A percentile compares a stretch with the other conserved stretches of the same genome.
These are phyloP conservation scores for Talaromyces funiculosus DNA, from an alignment of 2,329 filamentous ascomycete species.

Conservation along the genomic window DNA sequence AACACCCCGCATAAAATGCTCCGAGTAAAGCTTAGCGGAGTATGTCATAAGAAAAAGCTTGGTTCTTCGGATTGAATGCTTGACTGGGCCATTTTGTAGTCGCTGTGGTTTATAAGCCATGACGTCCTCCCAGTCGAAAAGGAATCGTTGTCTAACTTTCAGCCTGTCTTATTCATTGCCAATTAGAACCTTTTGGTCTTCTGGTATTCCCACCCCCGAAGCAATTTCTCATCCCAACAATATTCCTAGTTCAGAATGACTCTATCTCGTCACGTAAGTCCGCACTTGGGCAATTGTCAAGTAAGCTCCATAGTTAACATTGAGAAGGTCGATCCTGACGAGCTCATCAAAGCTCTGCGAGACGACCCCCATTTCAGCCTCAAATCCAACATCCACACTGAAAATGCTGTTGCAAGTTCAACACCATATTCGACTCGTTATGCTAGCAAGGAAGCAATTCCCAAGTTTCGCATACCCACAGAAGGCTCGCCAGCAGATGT, in stretches of 20 bases:
- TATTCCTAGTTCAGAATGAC: neutral
- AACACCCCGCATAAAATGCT: neutral
- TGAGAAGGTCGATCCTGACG: conserved; percentile 24
- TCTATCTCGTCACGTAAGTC: conserved; percentile 7
- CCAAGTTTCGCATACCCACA: conserved; percentile 29
- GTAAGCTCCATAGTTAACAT: neutral
- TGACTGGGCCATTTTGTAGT: neutral
- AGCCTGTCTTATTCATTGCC: neutral
- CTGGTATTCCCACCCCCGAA: neutral
- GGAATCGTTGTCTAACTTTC: neutral
- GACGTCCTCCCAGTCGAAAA: neutral
- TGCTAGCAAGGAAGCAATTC: conserved; percentile 27
- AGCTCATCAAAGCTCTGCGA: conserved; percentile 23
- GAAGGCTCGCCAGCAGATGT: conserved; percentile 42
- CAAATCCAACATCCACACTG: conserved; percentile 24
- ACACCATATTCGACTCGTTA: conserved; percentile 33
- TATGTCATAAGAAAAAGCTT: neutral
- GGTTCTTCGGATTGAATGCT: neutral
- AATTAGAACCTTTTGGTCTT: neutral
- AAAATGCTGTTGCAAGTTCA: conserved; percentile 20
- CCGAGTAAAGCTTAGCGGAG: neutral
- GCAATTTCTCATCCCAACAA: neutral
- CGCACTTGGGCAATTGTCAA: too few species aligned
- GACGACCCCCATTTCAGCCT: conserved; percentile 20
- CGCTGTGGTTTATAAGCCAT: neutral